Conservation (phyloP, 805 yeast species). For the Metschnikowia reukaufii region DNA sequence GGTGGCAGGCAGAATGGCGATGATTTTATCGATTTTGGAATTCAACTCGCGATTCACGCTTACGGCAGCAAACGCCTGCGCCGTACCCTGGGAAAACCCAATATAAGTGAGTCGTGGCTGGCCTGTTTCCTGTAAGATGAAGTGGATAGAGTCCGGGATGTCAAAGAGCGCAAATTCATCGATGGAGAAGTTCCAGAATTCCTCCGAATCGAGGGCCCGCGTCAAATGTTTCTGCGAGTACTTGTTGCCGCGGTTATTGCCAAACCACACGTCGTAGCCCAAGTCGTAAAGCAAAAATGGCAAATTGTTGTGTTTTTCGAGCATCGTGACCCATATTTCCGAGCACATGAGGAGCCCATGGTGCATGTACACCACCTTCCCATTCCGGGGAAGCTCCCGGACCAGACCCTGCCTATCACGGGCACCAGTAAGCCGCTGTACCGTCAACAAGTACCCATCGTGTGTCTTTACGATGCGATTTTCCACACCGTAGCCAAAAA, state of each 20-base stretch:
- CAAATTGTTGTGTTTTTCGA: constrained; percentile 42
- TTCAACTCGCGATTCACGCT: constrained; percentile 66
- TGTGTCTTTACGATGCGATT: constrained; percentile 74
- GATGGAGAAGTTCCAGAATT: constrained; percentile 85
- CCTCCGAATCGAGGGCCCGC: constrained; percentile 32
- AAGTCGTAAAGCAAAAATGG: constrained; percentile 76
- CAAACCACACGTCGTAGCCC: constrained; percentile 95
- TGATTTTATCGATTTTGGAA: constrained; percentile 51
- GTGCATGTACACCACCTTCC: constrained; percentile 73
- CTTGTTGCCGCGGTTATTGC: constrained; percentile 90
- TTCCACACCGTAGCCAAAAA: constrained; percentile 71
- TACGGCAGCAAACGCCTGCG: constrained; percentile 86
- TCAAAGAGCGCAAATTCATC: constrained; percentile 91
- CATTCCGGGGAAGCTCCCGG: constrained; percentile 16
- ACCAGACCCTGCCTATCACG: constrained; percentile 5
- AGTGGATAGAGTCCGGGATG: constrained; percentile 80
- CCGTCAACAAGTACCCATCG: constrained; percentile 73
- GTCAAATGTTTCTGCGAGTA: constrained; percentile 77
- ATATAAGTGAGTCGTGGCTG: constrained; percentile 56
- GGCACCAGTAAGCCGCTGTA: constrained; percentile 61
- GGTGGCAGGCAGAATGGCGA: constrained; percentile 93
- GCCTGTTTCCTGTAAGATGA: constrained; percentile 55
- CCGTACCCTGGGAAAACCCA: constrained; percentile 93
- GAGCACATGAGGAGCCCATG: constrained; percentile 91
- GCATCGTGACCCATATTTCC: constrained; percentile 66